Evolutionary conservation across 768 basidiomycete species (phyloP), one percentile per base, ranked within the genome.

Genomic region (Podaxis sp.): DNA sequence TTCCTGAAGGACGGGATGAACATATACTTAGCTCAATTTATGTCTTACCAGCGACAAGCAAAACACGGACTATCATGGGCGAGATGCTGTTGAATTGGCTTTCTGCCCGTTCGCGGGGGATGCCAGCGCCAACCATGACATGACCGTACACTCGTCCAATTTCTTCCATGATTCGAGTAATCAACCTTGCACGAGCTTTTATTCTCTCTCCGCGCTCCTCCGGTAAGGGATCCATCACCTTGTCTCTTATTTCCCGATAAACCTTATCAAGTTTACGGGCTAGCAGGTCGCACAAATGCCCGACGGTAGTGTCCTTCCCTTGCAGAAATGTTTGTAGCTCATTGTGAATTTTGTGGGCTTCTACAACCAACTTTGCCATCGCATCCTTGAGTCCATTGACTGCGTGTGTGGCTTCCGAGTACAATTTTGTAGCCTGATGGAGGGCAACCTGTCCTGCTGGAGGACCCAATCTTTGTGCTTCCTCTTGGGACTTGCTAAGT

Each of bases 1-100:
- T 75, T 5, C 78, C 78, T 79, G 57, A 33, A 33, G 33, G 9
- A 33, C 33, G 8, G 33, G 33, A 33, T 33, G 33, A 33, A 8
- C 30, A 1, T 33, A 33, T 2, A 9, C 33, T 33, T 33, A 8
- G 33, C 33, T 33, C 33, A 33, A 33, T 33, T 33, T 9, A 33
- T 33, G 33, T 33, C n/a, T 30, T 42, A 65, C 67, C 64, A 13
- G 52, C n/a, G 51, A 65, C 22, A 13, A 61, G 26, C 1, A 67
- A 12, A 13, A 49, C 12, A 13, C 54, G 62, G n/a, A 30, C 19
- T 1, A 65, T 11, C 12, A 7, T 48, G 9, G 40, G 17, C 11
- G 52, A 39, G 24, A 65, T 13, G 1, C 17, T 24, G 1, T 38
- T 9, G 44, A 59, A 61, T 9, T 56, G 24, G 36, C 22, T 26